phyloP scores from a whole-genome alignment of 345 rosid genomes.

The Camelina sativa region DNA sequence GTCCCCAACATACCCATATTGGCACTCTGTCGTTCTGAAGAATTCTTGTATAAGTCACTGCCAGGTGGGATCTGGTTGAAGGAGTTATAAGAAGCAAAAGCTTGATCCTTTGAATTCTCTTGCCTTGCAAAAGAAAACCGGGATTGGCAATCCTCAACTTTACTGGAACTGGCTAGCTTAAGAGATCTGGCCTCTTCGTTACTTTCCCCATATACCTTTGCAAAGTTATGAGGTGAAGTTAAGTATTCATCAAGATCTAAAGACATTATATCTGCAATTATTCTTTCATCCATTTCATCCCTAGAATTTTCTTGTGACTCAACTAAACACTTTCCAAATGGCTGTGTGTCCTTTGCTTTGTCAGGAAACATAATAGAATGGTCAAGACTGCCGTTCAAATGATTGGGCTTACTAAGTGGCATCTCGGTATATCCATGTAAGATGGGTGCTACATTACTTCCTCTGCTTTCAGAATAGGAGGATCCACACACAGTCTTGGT shows the following conservation, averaged over 20 bases:
- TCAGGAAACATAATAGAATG: slow-evolving; percentile 45
- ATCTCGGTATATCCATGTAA: slow-evolving; percentile 57
- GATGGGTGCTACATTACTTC: slow-evolving; percentile 36
- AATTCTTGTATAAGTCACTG: slow-evolving; percentile 48
- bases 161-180: slow-evolving; percentile 55
- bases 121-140: slow-evolving; percentile 95
- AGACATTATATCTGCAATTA: slow-evolving; percentile 75
- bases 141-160: slow-evolving; percentile 68
- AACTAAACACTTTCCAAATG: slow-evolving; percentile 21
- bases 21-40: slow-evolving; percentile 49
- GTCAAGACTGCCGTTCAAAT: slow-evolving; percentile 47
- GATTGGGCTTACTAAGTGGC: slow-evolving; percentile 44
- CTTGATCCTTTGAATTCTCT: slow-evolving; percentile 57
- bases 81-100: slow-evolving; percentile 48
- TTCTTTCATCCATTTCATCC: slow-evolving; percentile 70
- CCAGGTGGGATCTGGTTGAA: slow-evolving; percentile 48
- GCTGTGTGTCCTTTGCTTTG: slow-evolving; percentile 46
- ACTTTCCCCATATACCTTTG: slow-evolving; percentile 55
- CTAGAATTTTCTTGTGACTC: slow-evolving; percentile 27
- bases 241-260: slow-evolving; percentile 78
- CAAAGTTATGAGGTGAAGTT: slow-evolving; percentile 71
- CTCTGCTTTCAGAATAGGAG: slow-evolving; percentile 48
- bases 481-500: slow-evolving; percentile 48
- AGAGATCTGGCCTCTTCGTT: slow-evolving; percentile 59
- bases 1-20: slow-evolving; percentile 52